These are phyloP conservation scores for Boletellus emodensis DNA, from an alignment of 768 basidiomycete genomes.

Conservation along the genomic window DNA sequence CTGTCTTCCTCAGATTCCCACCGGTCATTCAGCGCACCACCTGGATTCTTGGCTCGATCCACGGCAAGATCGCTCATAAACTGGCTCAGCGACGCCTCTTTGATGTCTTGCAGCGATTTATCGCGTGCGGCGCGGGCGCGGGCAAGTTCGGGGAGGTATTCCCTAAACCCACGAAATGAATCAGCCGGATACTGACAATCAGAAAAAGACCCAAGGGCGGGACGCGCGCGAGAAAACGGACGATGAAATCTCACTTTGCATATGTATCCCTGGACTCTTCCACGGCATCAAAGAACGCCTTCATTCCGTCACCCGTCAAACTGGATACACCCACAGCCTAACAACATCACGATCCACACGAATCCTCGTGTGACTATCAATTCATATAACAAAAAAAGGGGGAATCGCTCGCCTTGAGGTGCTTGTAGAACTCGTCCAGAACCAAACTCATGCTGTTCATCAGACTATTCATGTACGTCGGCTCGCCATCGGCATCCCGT, in stretches of 20 bases:
- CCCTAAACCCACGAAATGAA: constrained; percentile 43
- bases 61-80: constrained; percentile 78
- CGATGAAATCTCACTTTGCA: constrained; percentile 56
- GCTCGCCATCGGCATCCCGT: constrained; percentile 80
- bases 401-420: constrained; percentile 65
- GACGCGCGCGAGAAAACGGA: neutral
- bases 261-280: constrained; percentile 86
- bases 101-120: constrained; percentile 57
- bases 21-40: constrained; percentile 48
- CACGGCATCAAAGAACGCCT: constrained; percentile 89
- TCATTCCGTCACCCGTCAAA: constrained; percentile 90
- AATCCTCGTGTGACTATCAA: neutral
- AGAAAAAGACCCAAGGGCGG: neutral
- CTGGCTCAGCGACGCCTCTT: constrained; percentile 72
- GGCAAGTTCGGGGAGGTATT: constrained; percentile 88
- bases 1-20: constrained; percentile 62
- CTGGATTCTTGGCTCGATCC: constrained; percentile 64
- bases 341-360: neutral
- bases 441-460: constrained; percentile 99
- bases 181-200: neutral
- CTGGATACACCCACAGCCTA: constrained; percentile 96
- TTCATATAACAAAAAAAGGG: neutral
- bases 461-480: constrained; percentile 96
- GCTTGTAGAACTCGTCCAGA: constrained; percentile 96
- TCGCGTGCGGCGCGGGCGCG: constrained; percentile 64